Conservation (phyloP, 2,329 filamentous ascomycete genomes). For the Pezicula neosporulosa region DNA sequence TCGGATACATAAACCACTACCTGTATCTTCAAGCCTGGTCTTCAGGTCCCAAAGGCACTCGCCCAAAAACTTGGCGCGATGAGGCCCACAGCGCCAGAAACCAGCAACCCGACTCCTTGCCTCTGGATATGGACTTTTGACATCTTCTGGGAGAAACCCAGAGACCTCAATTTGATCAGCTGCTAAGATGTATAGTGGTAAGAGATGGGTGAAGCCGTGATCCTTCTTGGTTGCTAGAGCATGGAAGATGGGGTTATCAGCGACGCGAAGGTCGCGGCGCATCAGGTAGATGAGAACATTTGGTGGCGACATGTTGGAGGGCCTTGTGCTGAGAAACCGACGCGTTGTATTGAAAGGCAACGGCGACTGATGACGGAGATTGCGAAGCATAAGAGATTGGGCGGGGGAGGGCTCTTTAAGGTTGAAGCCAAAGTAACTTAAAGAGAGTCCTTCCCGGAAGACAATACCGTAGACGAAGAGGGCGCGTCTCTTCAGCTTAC, state of each 20-base stretch:
- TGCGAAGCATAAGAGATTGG: neutral
- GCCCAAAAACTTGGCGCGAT: constrained; percentile 68
- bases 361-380: neutral
- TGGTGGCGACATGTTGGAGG: constrained; percentile 28
- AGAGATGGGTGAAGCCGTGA: constrained; percentile 61
- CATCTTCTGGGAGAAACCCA: constrained; percentile 57
- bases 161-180: constrained; percentile 71
- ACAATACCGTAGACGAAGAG: too few relatives aligned
- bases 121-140: constrained; percentile 62
- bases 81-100: constrained; percentile 72
- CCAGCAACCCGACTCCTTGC: constrained; percentile 61
- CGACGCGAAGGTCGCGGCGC: constrained; percentile 67
- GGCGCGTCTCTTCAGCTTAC: too few relatives aligned
- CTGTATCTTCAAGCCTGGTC: constrained; percentile 50
- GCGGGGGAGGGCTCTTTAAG: neutral
- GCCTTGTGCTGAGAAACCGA: neutral
- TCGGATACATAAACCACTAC: constrained; percentile 60
- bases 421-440: too few relatives aligned
- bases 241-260: constrained; percentile 73
- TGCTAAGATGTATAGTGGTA: constrained; percentile 68
- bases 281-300: constrained; percentile 68
- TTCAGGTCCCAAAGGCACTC: constrained; percentile 74
- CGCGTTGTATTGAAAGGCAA: neutral
- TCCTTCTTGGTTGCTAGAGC: constrained; percentile 43
- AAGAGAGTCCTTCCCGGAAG: too few relatives aligned